These are phyloP conservation scores for Selenicereus undatus DNA, from an alignment of 148 eudicot species.

Conservation along the genomic window DNA sequence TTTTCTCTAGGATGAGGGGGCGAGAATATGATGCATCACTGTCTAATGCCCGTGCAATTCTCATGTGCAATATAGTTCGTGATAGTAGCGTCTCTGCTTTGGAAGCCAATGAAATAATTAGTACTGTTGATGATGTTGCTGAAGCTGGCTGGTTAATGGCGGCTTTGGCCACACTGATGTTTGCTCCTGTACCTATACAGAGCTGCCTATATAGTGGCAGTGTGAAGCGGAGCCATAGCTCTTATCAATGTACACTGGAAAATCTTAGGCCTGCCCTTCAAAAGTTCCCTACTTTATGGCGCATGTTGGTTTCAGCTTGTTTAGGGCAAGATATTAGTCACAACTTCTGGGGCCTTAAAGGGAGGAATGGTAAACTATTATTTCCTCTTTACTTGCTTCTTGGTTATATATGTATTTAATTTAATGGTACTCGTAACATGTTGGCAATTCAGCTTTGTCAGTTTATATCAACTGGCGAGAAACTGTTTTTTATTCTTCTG, in stretches of 20 bases:
- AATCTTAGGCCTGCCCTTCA: conserved; percentile 86
- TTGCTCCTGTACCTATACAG: conserved; percentile 80
- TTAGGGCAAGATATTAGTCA: conserved; percentile 72
- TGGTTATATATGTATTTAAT: conserved; percentile 8
- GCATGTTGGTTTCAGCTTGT: conserved; percentile 69
- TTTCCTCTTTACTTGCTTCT: conserved; percentile 18
- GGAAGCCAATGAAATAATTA: conserved; percentile 64
- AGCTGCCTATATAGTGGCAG: conserved; percentile 85
- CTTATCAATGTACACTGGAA: conserved; percentile 94
- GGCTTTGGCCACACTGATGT: conserved; percentile 88
- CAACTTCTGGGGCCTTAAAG: conserved; percentile 46
- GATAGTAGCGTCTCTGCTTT: conserved; percentile 41
- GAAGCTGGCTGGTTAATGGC: conserved; percentile 94
- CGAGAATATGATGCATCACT: conserved; percentile 95
- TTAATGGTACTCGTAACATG: conserved; percentile 24
- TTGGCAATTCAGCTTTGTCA: conserved; percentile 59
- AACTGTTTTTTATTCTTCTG: conserved; percentile 74
- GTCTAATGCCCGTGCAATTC: conserved; percentile 79
- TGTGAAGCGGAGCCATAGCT: conserved; percentile 62
- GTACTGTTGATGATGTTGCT: conserved; percentile 93
- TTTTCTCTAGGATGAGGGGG: conserved; percentile 76
- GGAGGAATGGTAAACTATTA: conserved; percentile 48
- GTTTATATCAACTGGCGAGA: conserved; percentile 89
- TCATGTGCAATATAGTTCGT: conserved; percentile 45
- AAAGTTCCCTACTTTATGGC: conserved; percentile 88